phyloP scores from a whole-genome alignment of 257 asterid genomes.

The Petrea volubilis region DNA sequence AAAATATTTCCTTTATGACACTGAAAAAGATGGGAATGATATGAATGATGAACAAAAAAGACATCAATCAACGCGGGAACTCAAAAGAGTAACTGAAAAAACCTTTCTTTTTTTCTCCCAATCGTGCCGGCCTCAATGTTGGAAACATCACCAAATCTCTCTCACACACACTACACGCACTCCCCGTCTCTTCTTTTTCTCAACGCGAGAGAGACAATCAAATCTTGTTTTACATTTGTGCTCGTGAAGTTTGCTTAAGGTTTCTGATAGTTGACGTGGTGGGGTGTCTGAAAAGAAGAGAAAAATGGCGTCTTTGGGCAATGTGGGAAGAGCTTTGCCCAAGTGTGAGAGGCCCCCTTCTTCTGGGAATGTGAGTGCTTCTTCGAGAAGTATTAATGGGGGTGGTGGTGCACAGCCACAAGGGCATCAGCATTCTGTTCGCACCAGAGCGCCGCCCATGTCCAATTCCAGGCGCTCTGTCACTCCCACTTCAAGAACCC shows the following conservation, averaged over 20 bases:
- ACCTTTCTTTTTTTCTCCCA: neutral
- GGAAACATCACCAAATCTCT: conserved; percentile 27
- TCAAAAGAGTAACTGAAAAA: conserved; percentile 16
- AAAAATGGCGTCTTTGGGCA: conserved; percentile 45
- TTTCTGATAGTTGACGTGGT: conserved; percentile 8
- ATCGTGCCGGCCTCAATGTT: conserved; percentile 76
- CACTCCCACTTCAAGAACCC: conserved; percentile 72
- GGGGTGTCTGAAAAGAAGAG: neutral
- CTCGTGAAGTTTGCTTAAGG: neutral
- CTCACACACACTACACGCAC: conserved; percentile 14
- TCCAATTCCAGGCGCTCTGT: conserved; percentile 67
- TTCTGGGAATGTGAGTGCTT: neutral
- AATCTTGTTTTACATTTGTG: neutral
- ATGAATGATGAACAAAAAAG: conserved; percentile 9
- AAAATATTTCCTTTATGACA: conserved; percentile 6
- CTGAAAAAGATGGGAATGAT: conserved; percentile 13
- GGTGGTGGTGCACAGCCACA: conserved; percentile 37
- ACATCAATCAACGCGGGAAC: conserved; percentile 24
- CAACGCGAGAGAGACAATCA: conserved; percentile 16
- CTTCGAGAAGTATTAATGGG: conserved; percentile 31
- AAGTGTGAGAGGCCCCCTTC: conserved; percentile 48
- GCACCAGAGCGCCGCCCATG: conserved; percentile 39
- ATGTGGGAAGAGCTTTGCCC: conserved; percentile 39
- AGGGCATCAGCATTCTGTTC: conserved; percentile 40
- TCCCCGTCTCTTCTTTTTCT: conserved; percentile 3